phyloP scores from a whole-genome alignment of 2,329 filamentous ascomycete genomes.

The Xylaria sp. region DNA sequence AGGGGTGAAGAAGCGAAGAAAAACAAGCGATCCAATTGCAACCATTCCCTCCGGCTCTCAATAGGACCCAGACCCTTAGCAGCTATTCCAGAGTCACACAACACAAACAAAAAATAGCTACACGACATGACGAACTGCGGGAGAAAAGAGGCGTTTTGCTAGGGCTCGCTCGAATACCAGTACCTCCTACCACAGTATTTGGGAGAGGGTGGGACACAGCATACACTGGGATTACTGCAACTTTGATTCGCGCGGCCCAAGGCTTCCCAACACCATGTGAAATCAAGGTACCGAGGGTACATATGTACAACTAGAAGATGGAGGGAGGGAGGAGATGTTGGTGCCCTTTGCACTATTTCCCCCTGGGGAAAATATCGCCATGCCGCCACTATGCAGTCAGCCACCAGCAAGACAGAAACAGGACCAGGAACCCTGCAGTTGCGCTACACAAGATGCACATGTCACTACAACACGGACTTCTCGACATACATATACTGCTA shows the following conservation, averaged over 20 bases:
- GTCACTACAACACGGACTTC: background rate
- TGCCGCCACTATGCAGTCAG: constrained; percentile 15
- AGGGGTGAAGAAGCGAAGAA: background rate
- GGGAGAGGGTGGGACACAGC: too few relatives aligned
- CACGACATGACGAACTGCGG: constrained; percentile 9
- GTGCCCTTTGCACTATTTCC: constrained; percentile 14
- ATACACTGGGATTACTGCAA: constrained; percentile 3
- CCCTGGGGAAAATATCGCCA: constrained; percentile 21
- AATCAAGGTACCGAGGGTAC: background rate
- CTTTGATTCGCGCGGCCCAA: background rate
- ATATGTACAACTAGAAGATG: background rate
- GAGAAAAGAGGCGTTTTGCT: background rate
- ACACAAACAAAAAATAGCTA: background rate
- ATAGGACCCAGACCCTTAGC: constrained; percentile 1
- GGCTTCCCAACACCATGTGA: background rate
- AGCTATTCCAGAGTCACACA: background rate
- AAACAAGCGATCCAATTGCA: background rate
- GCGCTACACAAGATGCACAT: constrained; percentile 10
- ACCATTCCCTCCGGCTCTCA: background rate
- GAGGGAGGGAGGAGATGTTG: background rate
- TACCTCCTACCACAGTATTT: too few relatives aligned
- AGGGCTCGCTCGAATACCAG: background rate
- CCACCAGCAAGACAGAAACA: constrained; percentile 20
- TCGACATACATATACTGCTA: background rate
- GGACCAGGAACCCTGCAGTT: constrained; percentile 18